Base-by-base conservation (phyloP, 2,329 filamentous ascomycete species). In the Colletotrichum destructivum region DNA sequence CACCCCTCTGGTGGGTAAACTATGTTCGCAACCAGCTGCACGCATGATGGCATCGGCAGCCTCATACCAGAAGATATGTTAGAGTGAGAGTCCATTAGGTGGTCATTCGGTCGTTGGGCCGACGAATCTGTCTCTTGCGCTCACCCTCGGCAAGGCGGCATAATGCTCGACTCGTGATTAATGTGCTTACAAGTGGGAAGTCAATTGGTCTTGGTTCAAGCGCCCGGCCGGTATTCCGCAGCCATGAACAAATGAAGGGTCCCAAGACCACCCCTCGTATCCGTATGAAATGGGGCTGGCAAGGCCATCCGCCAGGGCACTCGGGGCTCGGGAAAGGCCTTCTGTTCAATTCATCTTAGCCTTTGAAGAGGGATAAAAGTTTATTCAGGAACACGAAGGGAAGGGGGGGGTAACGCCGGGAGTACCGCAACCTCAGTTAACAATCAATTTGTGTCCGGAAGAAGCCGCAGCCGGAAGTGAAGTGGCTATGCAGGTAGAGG, bases 241-340 rank as follows among this genome's bases (percentile, higher is more conserved):
- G 52, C 52, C 12, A 16, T 54, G 65, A 59, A 59, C 51, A 59
- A 68, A 60, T 60, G 69, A 71, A 71, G 69, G 59, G 44, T 54
- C 47, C 54, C 65, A 44, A 54, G 61, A 54, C 59, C n/a, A 64
- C 18, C 47, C 52, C 65, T 71, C 69, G 69, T 71, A 71, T 71
- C 69, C 65, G 69, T 63, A 69, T 69, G 63, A 69, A 59, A 69
- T 12, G 69, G 69, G 69, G 69, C 69, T 69, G 65, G 49, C 69
- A 55, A 44, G 67, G 68, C 62, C 55, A 38, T 8, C 3, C 23
- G 23, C 52, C 31, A 56, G 54, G 54, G 54, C 31, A 40, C 35
- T 56, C 18, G 18, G n/a, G 52, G 26, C 38, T 55, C 40, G 57
- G 26, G 40, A 52, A 26, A 47, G 47, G 51, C 40, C 38, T 12